Percentiles rank a stretch among this genome's conserved stretches.
These are phyloP conservation scores for Aspergillus terreus DNA, from an alignment of 2,329 filamentous ascomycete genomes.

Conservation along the genomic window DNA sequence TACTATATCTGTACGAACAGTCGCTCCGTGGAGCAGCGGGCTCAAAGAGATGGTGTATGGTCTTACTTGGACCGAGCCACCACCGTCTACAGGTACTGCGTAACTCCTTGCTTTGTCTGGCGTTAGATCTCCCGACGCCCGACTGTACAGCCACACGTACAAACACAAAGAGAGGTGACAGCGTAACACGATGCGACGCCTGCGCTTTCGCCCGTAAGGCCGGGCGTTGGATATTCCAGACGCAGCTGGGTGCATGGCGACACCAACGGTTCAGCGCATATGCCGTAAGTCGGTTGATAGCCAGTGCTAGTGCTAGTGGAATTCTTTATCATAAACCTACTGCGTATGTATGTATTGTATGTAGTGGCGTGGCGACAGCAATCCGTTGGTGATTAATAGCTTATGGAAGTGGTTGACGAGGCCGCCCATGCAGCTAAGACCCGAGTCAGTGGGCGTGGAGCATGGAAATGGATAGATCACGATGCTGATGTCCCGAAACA, in stretches of 20 bases:
- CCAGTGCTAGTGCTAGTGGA: too few species aligned
- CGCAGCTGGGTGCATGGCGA: neutral
- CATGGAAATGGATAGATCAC: neutral
- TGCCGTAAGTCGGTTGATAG: neutral
- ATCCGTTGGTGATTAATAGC: neutral
- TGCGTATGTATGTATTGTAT: too few species aligned
- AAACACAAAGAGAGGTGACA: neutral
- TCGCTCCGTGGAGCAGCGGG: too few species aligned
- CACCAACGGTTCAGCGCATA: neutral
- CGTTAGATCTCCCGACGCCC: neutral
- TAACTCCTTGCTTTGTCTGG: neutral
- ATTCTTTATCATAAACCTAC: too few species aligned
- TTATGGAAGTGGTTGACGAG: neutral
- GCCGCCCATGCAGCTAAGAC: neutral
- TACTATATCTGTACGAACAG: too few species aligned
- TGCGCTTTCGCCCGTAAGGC: neutral
- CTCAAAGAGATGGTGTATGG: too few species aligned
- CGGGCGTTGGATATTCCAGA: constrained; percentile 2
- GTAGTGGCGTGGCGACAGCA: neutral
- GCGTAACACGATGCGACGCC: neutral
- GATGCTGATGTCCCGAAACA: neutral
- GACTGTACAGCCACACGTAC: neutral
- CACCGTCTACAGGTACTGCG: too few species aligned
- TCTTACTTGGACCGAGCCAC: too few species aligned
- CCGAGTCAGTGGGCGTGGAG: neutral